Evolutionary conservation across 306 rosid species (phyloP), one percentile per base, ranked within the genome.

Genomic region (Purshia tridentata): DNA sequence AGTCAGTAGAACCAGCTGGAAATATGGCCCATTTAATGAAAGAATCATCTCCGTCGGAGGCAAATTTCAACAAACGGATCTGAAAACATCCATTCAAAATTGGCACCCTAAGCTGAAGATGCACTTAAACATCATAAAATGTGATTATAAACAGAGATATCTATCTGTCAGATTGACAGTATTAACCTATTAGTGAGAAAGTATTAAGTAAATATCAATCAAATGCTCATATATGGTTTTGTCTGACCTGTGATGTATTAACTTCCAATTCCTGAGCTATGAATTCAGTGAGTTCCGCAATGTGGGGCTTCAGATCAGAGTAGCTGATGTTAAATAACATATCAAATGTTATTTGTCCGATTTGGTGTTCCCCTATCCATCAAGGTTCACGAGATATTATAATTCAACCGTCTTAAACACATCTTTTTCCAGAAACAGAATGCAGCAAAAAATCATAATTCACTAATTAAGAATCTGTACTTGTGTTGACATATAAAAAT

Each of bases 231-330:
- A 54, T 19, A 64, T 46, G 78, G 62, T 35, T 65, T 15, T 76
- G 67, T 72, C 90, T 77, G 54, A 95, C 98, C 99, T 91, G 99
- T 37, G 97, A 88, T 76, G 81, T 41, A 51, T 88, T 80, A 80
- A 91, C 80, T 60, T 86, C 79, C 79, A 95, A 79, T 79, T 81
- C 92, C 16, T 81, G 83, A 82, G 99, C 93, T 72, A 95, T 86
- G 84, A 76, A 84, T 74, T 79, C 86, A 39, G 85, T 78, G 66
- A 95, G 81, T 65, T 86, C 88, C 37, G 80, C 70, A 57, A 82
- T 77, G 82, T 83, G 86, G 83, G 90, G 91, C 89, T 91, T 74
- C 82, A 95, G 76, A 62, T 89, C 87, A 60, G 46, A 13, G 79
- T 83, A 90, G 86, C 93, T 88, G 62, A 69, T 76, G 84, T 90